Base-by-base conservation (phyloP, 331 rosid species). In the Erythrophleum ivorense region DNA sequence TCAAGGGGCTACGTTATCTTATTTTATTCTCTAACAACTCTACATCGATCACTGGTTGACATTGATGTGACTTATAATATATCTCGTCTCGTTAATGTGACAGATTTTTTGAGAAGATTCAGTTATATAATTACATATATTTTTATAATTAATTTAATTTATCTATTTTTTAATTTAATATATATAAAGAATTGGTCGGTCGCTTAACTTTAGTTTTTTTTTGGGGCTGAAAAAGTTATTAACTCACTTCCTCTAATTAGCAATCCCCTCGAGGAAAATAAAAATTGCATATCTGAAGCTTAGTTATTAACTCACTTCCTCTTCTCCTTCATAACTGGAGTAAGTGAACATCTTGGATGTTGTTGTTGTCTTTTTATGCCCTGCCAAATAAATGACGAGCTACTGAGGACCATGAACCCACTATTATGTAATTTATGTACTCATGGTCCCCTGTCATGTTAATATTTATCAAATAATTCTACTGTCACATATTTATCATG, bases 361-460 rank as follows among this genome's bases (percentile, higher is more conserved):
- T 21, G 64, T 31, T 69, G 71, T 81, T 84, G 88, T 84, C 88
- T 81, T 84, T 58, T 70, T 78, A 63, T 81, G 88, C 71, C 21
- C 5, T 76, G 58, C 71, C 88, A 75, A 57, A 68, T 75, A 75
- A 71, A 72, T 36, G 75, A 49, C 82, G 75, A 84, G 14, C 73
- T 66, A 18, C 34, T 70, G 55, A 70, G 81, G 88, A 86, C 87
- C 90, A 84, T 62, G 69, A 66, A 73, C 70, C 62, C 76, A 4
- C 50, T 59, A 40, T 62, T 21, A 58, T 59, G 88, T 80, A 78
- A 72, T 68, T 85, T 49, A 83, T 74, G 75, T 21, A 34, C 10
- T 36, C n/a, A 86, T 90, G 97, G 99, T 95, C 98, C 97, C 97
- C 94, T 57, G 53, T 81, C 85, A 74, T 79, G 63, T 84, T 80